Evolutionary conservation across 2,329 filamentous ascomycete genomes (phyloP), one percentile per base, ranked within the genome.

Genomic region (Phialocephala sp.): DNA sequence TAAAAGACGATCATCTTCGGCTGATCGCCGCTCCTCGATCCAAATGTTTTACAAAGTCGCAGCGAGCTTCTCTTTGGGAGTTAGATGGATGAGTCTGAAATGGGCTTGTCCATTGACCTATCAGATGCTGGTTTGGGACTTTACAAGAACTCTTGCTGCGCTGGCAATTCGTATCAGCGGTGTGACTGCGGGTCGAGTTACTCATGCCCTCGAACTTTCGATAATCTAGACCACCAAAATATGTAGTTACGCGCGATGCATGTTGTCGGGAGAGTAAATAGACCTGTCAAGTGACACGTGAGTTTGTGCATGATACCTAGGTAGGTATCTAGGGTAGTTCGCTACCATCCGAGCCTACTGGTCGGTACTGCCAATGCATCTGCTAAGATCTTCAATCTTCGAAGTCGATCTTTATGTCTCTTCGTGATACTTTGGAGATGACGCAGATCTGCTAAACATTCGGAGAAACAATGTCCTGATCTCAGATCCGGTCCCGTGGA

Each of bases 81-180:
- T 27, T 22, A 22, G 50, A 54, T 35, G 50, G 14, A 54, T 35
- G 50, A 15, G 12, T 54, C 35, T 57, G 55, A 41, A 57, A 22
- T 37, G 15, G 24, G 14, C n/a, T 57, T 37, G 24, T 27, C 35
- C 18, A 57, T 57, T 57, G 32, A 41, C 55, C 36, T 14, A 57
- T 57, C 35, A 57, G 20, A n/a, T 22, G 1, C 20, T 41, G 20
- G 14, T 18, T 24, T 20, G 2, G n/a, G 35, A 27, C 18, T 4
- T 24, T 57, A 32, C 35, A 57, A 15, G 20, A 39, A 43, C 36
- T 27, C 24, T 12, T 52, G 41, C 43, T 60, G 41, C 43, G 41
- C 39, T 60, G 43, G 59, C 59, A 59, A 32, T 41, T 59, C 54
- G 61, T 59, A 63, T 39, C 54, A 63, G 52, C 32, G 15, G 60